phyloP scores from a whole-genome alignment of 176 grass and related monocot species.

The Juncus inflexus region DNA sequence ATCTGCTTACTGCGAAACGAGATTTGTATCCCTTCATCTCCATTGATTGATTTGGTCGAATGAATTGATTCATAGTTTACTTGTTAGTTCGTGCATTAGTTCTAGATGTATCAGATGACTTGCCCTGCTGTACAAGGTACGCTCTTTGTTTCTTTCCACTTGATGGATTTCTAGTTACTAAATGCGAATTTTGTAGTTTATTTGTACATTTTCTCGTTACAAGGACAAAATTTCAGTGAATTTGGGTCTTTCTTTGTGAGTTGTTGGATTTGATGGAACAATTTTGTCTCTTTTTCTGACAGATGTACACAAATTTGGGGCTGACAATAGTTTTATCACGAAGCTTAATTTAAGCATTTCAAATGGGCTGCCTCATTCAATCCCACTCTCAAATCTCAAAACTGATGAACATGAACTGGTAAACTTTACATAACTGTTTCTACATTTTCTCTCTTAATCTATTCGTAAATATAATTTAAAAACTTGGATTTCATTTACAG shows the following conservation, averaged over 20 bases:
- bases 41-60: too few species aligned
- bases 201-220: too few species aligned
- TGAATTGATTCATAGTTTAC: too few species aligned
- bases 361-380: constrained; percentile 58
- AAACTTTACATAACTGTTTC: constrained; percentile 15
- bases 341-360: constrained; percentile 69
- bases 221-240: too few species aligned
- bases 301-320: constrained; percentile 29
- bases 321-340: constrained; percentile 50
- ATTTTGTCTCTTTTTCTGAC: constrained; percentile 11
- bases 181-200: neutral
- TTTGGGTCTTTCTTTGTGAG: too few species aligned
- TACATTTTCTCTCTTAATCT: neutral
- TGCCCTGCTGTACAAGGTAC: constrained; percentile 19
- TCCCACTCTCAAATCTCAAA: constrained; percentile 39
- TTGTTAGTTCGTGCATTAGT: neutral
- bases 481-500: constrained; percentile 28
- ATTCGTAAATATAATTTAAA: neutral
- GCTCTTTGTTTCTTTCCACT: constrained; percentile 6
- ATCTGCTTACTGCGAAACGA: neutral
- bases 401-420: constrained; percentile 74
- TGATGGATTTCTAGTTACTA: neutral
- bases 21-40: too few species aligned
- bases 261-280: too few species aligned
- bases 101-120: constrained; percentile 5